Conservation (phyloP, 2,329 filamentous ascomycete genomes). For the Setomelanomma holmii region DNA sequence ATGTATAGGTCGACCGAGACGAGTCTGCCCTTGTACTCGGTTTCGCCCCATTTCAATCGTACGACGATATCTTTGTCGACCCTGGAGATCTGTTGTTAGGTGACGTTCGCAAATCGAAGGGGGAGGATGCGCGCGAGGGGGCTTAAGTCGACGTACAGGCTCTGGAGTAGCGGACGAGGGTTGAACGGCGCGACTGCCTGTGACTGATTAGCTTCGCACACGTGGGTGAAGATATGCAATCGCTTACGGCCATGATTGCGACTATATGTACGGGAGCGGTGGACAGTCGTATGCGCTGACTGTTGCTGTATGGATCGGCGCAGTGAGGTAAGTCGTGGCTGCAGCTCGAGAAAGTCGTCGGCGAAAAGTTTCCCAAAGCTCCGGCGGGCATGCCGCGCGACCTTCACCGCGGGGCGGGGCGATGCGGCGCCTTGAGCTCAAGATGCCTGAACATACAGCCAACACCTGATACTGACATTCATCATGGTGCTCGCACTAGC, state of each 20-base stretch:
- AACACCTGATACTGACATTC: conserved; percentile 4
- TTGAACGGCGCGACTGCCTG: conserved; percentile 80
- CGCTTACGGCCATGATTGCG: conserved; percentile 50
- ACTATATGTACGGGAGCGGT: conserved; percentile 1
- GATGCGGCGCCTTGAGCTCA: not conserved
- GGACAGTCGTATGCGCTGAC: not conserved
- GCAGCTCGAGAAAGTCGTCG: conserved; percentile 3
- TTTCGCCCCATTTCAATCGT: conserved; percentile 96
- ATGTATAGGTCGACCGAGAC: conserved; percentile 98
- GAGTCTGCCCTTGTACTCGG: conserved; percentile 93
- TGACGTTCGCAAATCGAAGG: not conserved
- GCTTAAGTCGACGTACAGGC: conserved; percentile 67
- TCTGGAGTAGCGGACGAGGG: conserved; percentile 94
- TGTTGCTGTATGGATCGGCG: not conserved
- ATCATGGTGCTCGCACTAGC: conserved; percentile 49
- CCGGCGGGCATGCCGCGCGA: conserved; percentile 7
- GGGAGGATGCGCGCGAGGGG: too few species aligned
- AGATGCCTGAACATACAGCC: conserved; percentile 7
- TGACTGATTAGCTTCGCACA: conserved; percentile 19
- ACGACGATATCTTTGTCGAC: conserved; percentile 91
- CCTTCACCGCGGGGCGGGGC: conserved; percentile 22
- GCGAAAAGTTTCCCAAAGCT: conserved; percentile 10
- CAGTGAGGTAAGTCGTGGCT: not conserved
- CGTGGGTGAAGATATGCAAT: too few species aligned
- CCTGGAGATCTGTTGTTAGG: conserved; percentile 52